Evolutionary conservation across 768 basidiomycete genomes (phyloP).

Genomic region (Paxillus rubicundulus): DNA sequence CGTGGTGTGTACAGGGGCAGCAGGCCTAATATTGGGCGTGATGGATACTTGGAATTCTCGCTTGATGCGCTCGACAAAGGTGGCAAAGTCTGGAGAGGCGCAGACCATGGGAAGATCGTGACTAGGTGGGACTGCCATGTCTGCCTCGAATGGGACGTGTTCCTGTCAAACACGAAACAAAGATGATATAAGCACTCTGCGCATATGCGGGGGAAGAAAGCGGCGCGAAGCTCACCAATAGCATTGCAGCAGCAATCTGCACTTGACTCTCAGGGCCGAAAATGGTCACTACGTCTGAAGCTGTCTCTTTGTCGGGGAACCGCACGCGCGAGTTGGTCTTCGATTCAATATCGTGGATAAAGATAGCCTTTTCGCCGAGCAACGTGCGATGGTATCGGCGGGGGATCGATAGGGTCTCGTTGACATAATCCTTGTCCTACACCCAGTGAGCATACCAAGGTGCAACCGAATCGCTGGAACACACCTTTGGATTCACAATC

Average conservation of each 20-base stretch:
- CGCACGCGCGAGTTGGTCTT: constrained; percentile 93
- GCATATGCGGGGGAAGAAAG: not conserved
- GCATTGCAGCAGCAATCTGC: constrained; percentile 94
- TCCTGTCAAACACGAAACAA: constrained; percentile 51
- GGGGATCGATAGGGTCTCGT: constrained; percentile 91
- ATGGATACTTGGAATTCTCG: constrained; percentile 92
- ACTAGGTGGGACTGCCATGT: constrained; percentile 86
- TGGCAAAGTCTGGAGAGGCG: constrained; percentile 75
- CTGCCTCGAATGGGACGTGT: constrained; percentile 94
- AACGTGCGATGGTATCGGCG: constrained; percentile 93
- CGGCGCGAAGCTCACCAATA: constrained; percentile 58
- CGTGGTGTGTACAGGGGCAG: constrained; percentile 33
- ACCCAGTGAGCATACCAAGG: not conserved
- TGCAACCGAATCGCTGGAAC: constrained; percentile 10
- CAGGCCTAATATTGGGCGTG: constrained; percentile 68
- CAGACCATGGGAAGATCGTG: constrained; percentile 75
- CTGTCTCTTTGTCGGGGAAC: constrained; percentile 91
- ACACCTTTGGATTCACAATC: constrained; percentile 91
- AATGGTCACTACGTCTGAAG: constrained; percentile 93
- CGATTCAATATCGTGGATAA: constrained; percentile 94
- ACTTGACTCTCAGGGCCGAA: constrained; percentile 97
- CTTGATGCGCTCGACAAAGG: constrained; percentile 88
- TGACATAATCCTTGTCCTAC: constrained; percentile 95
- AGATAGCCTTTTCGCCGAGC: constrained; percentile 93
- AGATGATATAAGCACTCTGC: too few relatives aligned